Conservation (phyloP, 768 basidiomycete genomes). For the Suillus bovinus region DNA sequence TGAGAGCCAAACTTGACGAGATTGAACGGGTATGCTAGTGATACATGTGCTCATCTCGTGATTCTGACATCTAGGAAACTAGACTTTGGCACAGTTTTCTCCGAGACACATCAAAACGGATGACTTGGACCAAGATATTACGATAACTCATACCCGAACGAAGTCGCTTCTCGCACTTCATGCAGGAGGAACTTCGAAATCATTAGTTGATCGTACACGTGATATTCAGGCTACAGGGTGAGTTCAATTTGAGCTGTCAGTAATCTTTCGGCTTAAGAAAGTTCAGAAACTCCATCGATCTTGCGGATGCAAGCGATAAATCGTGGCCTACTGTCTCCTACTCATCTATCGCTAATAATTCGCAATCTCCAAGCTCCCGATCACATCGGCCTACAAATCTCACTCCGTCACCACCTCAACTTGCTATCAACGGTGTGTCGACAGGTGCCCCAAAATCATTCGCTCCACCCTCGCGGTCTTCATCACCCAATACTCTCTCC, state of each 20-base stretch:
- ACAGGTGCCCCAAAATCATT: slow-evolving; percentile 57
- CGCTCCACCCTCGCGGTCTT: slow-evolving; percentile 21
- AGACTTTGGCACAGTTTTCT: slow-evolving; percentile 70
- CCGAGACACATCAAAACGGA: slow-evolving; percentile 42
- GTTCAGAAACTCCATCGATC: not conserved
- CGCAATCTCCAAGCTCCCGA: slow-evolving; percentile 14
- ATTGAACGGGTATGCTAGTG: slow-evolving; percentile 58
- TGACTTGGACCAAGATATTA: slow-evolving; percentile 22
- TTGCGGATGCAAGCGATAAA: slow-evolving; percentile 19
- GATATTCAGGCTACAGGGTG: not conserved
- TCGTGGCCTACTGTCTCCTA: slow-evolving; percentile 50
- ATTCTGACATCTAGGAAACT: slow-evolving; percentile 23
- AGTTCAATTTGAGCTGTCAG: not conserved
- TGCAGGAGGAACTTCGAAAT: slow-evolving; percentile 6
- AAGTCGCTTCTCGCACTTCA: slow-evolving; percentile 11
- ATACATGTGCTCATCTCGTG: slow-evolving; percentile 19
- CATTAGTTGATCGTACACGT: not conserved
- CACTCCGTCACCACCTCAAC: slow-evolving; percentile 57
- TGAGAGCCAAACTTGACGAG: slow-evolving; percentile 77
- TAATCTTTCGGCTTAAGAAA: not conserved
- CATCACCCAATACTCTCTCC: slow-evolving; percentile 29
- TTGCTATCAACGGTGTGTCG: slow-evolving; percentile 70
- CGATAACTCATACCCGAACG: slow-evolving; percentile 21
- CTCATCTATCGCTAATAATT: slow-evolving; percentile 30
- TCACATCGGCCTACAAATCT: slow-evolving; percentile 20